Conservation (phyloP, 2,329 filamentous ascomycete species). For the Dendryphion nanum region DNA sequence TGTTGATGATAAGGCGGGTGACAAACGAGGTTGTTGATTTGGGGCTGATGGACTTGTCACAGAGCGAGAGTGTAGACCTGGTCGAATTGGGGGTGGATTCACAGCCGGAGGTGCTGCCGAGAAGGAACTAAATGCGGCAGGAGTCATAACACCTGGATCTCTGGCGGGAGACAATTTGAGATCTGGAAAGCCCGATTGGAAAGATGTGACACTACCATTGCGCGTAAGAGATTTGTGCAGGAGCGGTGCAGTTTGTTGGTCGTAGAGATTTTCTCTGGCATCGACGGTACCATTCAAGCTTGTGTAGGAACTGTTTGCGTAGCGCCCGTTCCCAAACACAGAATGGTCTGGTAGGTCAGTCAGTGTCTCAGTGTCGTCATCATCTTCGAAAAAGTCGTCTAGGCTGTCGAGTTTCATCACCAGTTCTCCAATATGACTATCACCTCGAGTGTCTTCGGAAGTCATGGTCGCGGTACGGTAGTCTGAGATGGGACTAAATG, state of each 20-base stretch:
- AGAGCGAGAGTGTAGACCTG: slow-evolving; percentile 74
- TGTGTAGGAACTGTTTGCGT: slow-evolving; percentile 23
- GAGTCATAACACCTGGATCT: slow-evolving; percentile 54
- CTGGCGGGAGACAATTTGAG: slow-evolving; percentile 58
- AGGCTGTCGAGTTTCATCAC: slow-evolving; percentile 60
- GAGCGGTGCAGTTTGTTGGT: slow-evolving; percentile 89
- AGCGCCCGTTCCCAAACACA: slow-evolving; percentile 25
- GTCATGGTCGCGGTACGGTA: slow-evolving; percentile 89
- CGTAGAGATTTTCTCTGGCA: slow-evolving; percentile 79
- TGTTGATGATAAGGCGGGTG: slow-evolving; percentile 56
- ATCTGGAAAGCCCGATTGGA: slow-evolving; percentile 87
- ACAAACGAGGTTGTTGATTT: slow-evolving; percentile 44
- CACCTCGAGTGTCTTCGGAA: slow-evolving; percentile 74
- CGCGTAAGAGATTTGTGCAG: slow-evolving; percentile 75
- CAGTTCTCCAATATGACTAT: slow-evolving; percentile 77
- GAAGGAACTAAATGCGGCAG: slow-evolving; percentile 53
- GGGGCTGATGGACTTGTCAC: slow-evolving; percentile 73
- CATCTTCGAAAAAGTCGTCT: slow-evolving; percentile 55
- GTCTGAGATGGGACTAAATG: slow-evolving; percentile 66
- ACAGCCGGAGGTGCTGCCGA: slow-evolving; percentile 18
- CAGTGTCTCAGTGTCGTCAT: slow-evolving; percentile 37
- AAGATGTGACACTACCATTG: slow-evolving; percentile 70
- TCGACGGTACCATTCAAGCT: slow-evolving; percentile 51
- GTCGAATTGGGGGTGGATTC: slow-evolving; percentile 55
- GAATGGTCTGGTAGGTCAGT: slow-evolving; percentile 34